Evolutionary conservation across 345 rosid species (phyloP).

Genomic region (Clausena lansium): DNA sequence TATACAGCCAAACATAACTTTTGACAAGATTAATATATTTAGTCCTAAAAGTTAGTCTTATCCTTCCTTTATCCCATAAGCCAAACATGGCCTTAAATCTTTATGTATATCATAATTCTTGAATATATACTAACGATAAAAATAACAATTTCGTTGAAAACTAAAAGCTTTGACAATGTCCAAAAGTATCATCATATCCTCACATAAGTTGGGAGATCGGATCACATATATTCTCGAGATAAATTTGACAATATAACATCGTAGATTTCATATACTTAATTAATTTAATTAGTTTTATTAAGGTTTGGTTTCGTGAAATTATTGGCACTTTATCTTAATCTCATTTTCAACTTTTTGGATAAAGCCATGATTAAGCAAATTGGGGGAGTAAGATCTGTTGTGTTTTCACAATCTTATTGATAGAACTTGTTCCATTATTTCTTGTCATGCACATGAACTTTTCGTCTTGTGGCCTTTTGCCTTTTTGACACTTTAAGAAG

Average conservation of each 20-base stretch:
- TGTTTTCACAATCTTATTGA: background rate
- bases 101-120: too few species aligned
- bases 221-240: background rate
- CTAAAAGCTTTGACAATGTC: slow-evolving; percentile 4
- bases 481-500: background rate
- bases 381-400: background rate
- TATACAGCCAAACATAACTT: too few species aligned
- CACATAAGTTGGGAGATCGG: slow-evolving; percentile 8
- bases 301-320: background rate
- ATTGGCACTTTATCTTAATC: background rate
- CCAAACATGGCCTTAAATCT: too few species aligned
- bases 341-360: background rate
- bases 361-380: background rate
- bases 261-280: too few species aligned
- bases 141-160: background rate
- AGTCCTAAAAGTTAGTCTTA: too few species aligned
- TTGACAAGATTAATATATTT: too few species aligned
- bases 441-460: background rate
- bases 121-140: background rate
- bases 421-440: background rate
- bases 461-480: background rate
- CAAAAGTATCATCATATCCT: background rate
- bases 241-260: background rate
- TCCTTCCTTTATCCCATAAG: too few species aligned
- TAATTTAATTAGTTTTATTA: background rate